Evolutionary conservation across 2,329 filamentous ascomycete species (phyloP).

Genomic region (Phaeosphaeria sp.): DNA sequence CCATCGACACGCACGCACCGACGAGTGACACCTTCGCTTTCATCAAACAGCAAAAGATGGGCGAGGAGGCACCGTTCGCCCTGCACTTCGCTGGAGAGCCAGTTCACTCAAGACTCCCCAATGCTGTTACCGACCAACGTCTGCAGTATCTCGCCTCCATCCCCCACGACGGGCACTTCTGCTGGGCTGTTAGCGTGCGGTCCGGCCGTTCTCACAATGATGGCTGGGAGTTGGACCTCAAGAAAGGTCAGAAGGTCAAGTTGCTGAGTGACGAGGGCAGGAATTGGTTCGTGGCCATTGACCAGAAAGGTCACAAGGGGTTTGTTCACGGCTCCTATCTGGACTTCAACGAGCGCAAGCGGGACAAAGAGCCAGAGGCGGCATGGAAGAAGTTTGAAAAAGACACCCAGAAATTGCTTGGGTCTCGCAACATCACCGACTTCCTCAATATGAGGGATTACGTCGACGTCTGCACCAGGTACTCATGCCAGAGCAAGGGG

Average conservation of each 20-base stretch:
- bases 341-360: slow-evolving; percentile 18
- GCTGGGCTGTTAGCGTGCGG: slow-evolving; percentile 28
- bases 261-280: slow-evolving; percentile 29
- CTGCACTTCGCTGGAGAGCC: slow-evolving; percentile 24
- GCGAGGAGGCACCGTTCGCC: slow-evolving; percentile 19
- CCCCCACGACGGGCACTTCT: slow-evolving; percentile 3
- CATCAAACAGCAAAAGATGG: slow-evolving; percentile 27
- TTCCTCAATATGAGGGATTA: slow-evolving; percentile 31
- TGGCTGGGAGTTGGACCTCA: slow-evolving; percentile 30
- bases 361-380: slow-evolving; percentile 13
- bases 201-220: slow-evolving; percentile 30
- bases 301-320: slow-evolving; percentile 18
- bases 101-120: slow-evolving; percentile 13
- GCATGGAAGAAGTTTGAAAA: slow-evolving; percentile 26
- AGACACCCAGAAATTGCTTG: slow-evolving; percentile 22
- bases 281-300: slow-evolving; percentile 30
- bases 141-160: not conserved
- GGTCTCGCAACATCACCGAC: slow-evolving; percentile 16
- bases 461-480: slow-evolving; percentile 26
- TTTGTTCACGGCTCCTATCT: slow-evolving; percentile 36
- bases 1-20: slow-evolving; percentile 26
- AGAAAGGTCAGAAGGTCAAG: slow-evolving; percentile 31
- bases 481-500: slow-evolving; percentile 28
- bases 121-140: not conserved
- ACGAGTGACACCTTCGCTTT: slow-evolving; percentile 32